These are phyloP conservation scores for Aspergillus uvarum DNA, from an alignment of 2,329 filamentous ascomycete species.

Conservation along the genomic window DNA sequence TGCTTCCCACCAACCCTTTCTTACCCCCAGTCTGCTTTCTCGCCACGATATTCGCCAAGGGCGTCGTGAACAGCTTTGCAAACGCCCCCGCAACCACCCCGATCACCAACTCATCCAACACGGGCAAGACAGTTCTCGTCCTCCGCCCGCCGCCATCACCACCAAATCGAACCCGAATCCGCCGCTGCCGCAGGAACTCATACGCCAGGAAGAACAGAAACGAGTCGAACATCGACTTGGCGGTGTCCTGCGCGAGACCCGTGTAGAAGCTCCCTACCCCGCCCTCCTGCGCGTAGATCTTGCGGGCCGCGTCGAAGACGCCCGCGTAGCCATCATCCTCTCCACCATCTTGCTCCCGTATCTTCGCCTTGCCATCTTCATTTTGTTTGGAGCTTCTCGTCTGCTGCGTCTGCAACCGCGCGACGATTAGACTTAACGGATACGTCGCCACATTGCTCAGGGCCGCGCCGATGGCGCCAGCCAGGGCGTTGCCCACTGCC, in stretches of 20 bases:
- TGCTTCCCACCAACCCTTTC: conserved; percentile 22
- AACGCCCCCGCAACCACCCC: conserved; percentile 70
- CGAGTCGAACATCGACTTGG: conserved; percentile 69
- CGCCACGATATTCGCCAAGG: conserved; percentile 78
- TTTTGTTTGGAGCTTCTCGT: conserved; percentile 45
- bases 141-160: conserved; percentile 18
- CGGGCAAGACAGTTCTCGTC: conserved; percentile 49
- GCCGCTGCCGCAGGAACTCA: conserved; percentile 52
- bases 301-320: conserved; percentile 66
- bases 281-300: conserved; percentile 72
- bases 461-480: conserved; percentile 74
- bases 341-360: conserved; percentile 28
- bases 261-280: conserved; percentile 72
- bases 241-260: conserved; percentile 63
- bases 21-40: conserved; percentile 70
- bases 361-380: conserved; percentile 49
- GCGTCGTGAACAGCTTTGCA: conserved; percentile 74
- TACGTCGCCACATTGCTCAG: conserved; percentile 77
- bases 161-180: conserved; percentile 41
- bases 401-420: conserved; percentile 73
- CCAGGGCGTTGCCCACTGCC: conserved; percentile 77
- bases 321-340: conserved; percentile 57
- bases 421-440: conserved; percentile 78
- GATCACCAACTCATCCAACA: conserved; percentile 71
- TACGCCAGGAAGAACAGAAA: conserved; percentile 88